Evolutionary conservation across 768 basidiomycete genomes (phyloP), one percentile per base, ranked within the genome.

Genomic region (Russula abietina): DNA sequence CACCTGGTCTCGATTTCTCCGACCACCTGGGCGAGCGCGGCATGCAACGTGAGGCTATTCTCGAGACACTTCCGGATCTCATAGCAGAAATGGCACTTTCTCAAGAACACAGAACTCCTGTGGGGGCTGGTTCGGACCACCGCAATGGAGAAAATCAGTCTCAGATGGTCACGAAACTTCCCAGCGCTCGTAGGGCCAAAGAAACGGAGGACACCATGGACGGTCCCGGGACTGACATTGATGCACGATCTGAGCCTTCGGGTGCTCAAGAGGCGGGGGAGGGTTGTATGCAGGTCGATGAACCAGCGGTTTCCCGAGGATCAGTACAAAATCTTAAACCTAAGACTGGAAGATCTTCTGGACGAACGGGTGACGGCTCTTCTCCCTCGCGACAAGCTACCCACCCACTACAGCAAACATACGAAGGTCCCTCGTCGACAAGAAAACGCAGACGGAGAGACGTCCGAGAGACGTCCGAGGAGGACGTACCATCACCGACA

Each of bases 1-100:
- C 89, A 0, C 77, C 79, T 0, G 85, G 86, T 12, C 73, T 89
- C 48, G 85, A 93, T 70, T 90, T 88, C 70, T 77, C 78, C 26
- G 71, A 70, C 53, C 64, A 79, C 12, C 64, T 83, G 26, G 75
- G 73, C 24, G 70, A 75, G 61, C 71, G 72, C 14, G 64, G 60
- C 28, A 55, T 67, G 16, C 65, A 61, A 53, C 67, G 59, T 19
- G 67, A 65, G 12, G 66, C 65, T 28, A 52, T 65, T 14, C 53
- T 61, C 1, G 67, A 71, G 12, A 55, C 54, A 11, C 62, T 57
- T n/a, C 60, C 55, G 8, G 57, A 63, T 22, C 62, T 60, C 38
- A 51, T 36, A 32, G 24, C 59, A 22, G 65, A 60, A 49, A 50
- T 53, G 56, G 48, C 59, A 28, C 36, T 39, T 32, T n/a, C 38